Conservation (phyloP, 2,329 filamentous ascomycete species). For the Xylariaceae sp. region DNA sequence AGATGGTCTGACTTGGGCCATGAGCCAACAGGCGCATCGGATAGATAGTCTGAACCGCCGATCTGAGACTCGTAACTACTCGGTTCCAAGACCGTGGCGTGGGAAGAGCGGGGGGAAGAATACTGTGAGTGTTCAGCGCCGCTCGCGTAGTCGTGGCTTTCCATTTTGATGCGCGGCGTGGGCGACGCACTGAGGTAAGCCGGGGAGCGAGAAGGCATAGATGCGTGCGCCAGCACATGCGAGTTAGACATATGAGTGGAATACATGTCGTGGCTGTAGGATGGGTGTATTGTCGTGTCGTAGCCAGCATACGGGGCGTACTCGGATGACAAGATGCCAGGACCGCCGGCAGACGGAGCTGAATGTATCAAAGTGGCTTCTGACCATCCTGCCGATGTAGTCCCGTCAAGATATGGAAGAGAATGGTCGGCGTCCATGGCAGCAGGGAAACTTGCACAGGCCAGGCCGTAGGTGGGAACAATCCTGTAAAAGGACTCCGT, state of each 20-base stretch:
- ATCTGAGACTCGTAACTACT: conserved; percentile 26
- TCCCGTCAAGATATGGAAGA: conserved; percentile 37
- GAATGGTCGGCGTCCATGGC: conserved; percentile 35
- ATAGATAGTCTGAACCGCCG: conserved; percentile 35
- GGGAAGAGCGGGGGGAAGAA: conserved; percentile 37
- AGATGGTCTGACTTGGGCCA: conserved; percentile 40
- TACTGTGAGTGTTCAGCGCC: conserved; percentile 38
- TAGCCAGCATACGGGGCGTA: conserved; percentile 51
- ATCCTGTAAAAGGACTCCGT: conserved; percentile 42
- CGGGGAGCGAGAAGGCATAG: conserved; percentile 31
- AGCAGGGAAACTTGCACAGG: conserved; percentile 35
- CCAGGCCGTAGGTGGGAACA: conserved; percentile 38
- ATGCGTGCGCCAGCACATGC: conserved; percentile 23
- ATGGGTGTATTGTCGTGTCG: conserved; percentile 36
- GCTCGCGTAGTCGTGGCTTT: conserved; percentile 35
- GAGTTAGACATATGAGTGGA: conserved; percentile 35
- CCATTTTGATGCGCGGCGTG: conserved; percentile 39
- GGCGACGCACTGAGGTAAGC: conserved; percentile 32
- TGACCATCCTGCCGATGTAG: conserved; percentile 43
- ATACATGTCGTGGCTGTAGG: conserved; percentile 48
- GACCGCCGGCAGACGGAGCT: conserved; percentile 38
- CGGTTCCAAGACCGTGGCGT: conserved; percentile 31
- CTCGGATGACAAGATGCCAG: conserved; percentile 45
- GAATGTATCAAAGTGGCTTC: conserved; percentile 38
- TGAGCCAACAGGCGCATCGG: conserved; percentile 33